Base-by-base conservation (phyloP, 257 asterid genomes). In the Anisodus tanguticus region DNA sequence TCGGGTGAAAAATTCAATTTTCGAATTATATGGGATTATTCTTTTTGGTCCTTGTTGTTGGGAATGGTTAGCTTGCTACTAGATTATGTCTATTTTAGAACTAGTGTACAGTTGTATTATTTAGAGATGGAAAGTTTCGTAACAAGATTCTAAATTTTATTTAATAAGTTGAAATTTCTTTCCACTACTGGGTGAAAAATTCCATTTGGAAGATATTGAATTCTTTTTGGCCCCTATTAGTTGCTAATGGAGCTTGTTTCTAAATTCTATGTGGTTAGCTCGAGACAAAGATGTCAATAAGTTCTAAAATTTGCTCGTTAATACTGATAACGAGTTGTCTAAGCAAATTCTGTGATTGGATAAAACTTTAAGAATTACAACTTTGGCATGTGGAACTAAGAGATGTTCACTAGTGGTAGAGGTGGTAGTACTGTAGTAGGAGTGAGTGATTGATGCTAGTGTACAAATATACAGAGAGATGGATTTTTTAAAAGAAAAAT, bases 41-140 rank as follows among this genome's bases (percentile, higher is more conserved):
- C 76, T 11, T 49, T 74, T 19, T 11, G 62, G 81, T 22, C 6
- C 62, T 47, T 19, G 39, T 22, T 49, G 81, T 74, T 51, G 81
- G 60, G 17, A 74, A 74, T 74, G 60, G 8, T 74, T 74, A 12
- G 81, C 35, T 47, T 49, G 81, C n/a, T 74, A 22, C 81, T 11
- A 51, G 81, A 74, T 74, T 74, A 49, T 74, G 13, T 22, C 45
- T 74, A 51, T 19, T 26, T 47, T 22, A 53, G 81, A 49, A 49
- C 43, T 11, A 49, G 81, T 8, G 19, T 51, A 53, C 47, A 26
- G 4, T 13, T 51, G 7, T 22, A 22, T 22, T 12, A 51, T 12
- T 51, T 49, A 22, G 62, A 76, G 81, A 51, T 51, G 81, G 19
- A 76, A 22, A 51, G 49, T 11, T 12, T 22, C 3, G n/a, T 8